Conservation (phyloP, 345 rosid genomes). For the Eucalyptus grandis region DNA sequence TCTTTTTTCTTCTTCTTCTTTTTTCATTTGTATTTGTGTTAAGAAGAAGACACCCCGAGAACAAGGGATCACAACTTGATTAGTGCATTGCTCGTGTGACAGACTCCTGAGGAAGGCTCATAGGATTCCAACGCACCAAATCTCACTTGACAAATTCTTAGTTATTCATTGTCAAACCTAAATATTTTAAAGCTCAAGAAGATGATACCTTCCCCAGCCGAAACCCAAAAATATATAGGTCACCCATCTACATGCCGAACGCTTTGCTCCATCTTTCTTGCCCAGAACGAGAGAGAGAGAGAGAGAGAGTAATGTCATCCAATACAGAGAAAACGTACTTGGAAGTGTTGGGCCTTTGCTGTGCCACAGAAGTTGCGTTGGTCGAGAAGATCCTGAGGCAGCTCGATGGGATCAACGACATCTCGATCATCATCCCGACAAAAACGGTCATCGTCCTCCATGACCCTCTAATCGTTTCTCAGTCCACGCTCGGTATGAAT, state of each 20-base stretch:
- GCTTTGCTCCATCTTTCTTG: background rate
- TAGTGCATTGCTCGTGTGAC: background rate
- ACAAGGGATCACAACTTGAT: background rate
- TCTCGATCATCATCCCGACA: conserved; percentile 47
- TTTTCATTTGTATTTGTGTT: background rate
- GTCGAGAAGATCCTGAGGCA: conserved; percentile 49
- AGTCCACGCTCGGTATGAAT: conserved; percentile 46
- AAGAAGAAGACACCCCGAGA: background rate
- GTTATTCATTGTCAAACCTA: background rate
- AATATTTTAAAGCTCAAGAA: background rate
- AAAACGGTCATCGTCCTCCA: conserved; percentile 66
- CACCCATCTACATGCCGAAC: background rate
- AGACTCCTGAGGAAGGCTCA: background rate
- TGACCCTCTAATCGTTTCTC: conserved; percentile 42
- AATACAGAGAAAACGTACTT: conserved; percentile 44
- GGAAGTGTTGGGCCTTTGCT: conserved; percentile 66
- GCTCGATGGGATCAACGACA: conserved; percentile 42
- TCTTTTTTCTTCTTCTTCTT: too few species aligned
- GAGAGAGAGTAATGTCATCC: background rate
- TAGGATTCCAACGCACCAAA: background rate
- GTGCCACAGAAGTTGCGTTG: conserved; percentile 68
- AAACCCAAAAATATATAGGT: background rate
- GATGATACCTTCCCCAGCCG: background rate
- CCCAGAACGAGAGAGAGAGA: background rate
- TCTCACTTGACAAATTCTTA: background rate